Evolutionary conservation across 306 rosid genomes (phyloP).

Genomic region (Vigna reflexopilosa): DNA sequence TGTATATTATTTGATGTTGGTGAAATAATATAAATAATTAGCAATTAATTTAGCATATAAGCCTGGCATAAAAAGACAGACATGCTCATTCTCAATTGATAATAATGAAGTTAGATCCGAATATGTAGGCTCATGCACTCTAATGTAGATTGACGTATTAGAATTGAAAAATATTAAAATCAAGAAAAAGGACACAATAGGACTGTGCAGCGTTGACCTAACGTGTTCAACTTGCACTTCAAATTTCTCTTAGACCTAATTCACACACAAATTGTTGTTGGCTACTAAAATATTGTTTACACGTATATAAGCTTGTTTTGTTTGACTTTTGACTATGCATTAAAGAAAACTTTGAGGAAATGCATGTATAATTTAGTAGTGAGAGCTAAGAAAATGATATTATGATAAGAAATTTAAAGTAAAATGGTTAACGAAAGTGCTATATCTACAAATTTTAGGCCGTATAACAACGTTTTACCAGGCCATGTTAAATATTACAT

Average conservation of each 20-base stretch:
- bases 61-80: conserved; percentile 60
- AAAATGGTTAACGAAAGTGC: no score
- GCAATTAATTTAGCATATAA: conserved; percentile 8
- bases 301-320: not conserved
- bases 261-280: not conserved
- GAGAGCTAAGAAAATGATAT: not conserved
- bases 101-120: conserved; percentile 65
- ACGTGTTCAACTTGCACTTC: conserved; percentile 49
- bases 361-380: not conserved
- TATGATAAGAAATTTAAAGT: no score
- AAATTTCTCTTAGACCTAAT: conserved; percentile 32
- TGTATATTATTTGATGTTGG: not conserved
- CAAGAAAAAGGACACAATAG: conserved; percentile 44
- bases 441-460: no score
- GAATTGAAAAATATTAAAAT: conserved; percentile 29
- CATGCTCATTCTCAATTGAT: conserved; percentile 75
- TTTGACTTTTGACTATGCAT: not conserved
- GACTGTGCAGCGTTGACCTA: conserved; percentile 67
- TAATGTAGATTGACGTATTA: conserved; percentile 54
- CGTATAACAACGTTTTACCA: no score
- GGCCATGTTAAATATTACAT: no score
- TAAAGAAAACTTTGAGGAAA: not conserved
- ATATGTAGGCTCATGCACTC: conserved; percentile 66
- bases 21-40: conserved; percentile 33
- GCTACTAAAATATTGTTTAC: not conserved